Percentiles rank a stretch among this genome's conserved stretches.
Conservation (phyloP, 371 early-diverging fungal genomes). For the Mortierella sp. region DNA sequence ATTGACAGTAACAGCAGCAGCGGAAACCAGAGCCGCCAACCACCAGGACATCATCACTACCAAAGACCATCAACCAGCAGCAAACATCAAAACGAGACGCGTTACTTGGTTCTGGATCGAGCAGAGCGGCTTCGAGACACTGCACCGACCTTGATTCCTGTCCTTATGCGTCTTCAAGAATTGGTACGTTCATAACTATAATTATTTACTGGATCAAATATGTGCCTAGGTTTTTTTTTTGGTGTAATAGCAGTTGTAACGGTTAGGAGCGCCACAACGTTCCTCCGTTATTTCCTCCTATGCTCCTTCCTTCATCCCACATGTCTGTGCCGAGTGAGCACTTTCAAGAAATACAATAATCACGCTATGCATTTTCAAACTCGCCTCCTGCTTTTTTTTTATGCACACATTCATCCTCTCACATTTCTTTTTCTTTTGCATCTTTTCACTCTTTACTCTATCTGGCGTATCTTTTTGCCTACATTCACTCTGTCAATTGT, state of each 20-base stretch:
- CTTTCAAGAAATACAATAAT: not conserved
- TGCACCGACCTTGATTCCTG: conserved; percentile 74
- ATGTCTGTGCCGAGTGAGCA: not conserved
- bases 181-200: conserved; percentile 60
- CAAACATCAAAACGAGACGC: conserved; percentile 28
- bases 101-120: conserved; percentile 79
- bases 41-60: not conserved
- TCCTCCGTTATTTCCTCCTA: not conserved
- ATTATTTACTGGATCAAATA: not conserved
- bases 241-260: not conserved
- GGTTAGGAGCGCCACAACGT: not conserved
- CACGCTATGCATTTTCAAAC: not conserved
- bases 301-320: not conserved
- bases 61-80: not conserved
- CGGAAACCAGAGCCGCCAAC: not conserved
- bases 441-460: not conserved
- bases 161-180: conserved; percentile 80
- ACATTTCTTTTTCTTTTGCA: not conserved
- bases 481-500: not conserved
- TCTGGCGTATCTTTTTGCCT: too few species aligned
- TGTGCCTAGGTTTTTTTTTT: not conserved
- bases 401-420: not conserved
- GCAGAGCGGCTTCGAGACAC: conserved; percentile 87
- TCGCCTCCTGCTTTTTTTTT: conserved; percentile 11
- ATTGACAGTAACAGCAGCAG: not conserved